Evolutionary conservation across 805 yeast species (phyloP).

Genomic region (Candida schatavii): DNA sequence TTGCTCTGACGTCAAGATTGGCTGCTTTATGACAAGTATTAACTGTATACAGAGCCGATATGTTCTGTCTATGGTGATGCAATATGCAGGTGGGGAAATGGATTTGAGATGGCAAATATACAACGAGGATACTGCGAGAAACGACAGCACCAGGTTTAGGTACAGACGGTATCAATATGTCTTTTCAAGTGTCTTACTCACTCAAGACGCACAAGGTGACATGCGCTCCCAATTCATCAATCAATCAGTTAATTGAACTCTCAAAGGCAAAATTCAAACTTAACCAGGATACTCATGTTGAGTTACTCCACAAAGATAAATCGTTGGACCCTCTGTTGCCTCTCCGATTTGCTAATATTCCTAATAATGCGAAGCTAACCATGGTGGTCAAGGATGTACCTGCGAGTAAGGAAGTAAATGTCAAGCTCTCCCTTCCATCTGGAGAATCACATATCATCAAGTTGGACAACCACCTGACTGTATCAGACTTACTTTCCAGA

Average conservation of each 20-base stretch:
- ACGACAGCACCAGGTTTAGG: no score
- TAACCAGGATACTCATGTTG: constrained; percentile 8
- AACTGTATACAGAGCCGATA: no score
- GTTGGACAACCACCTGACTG: constrained; percentile 10
- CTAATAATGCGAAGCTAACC: constrained; percentile 32
- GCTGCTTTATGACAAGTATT: no score
- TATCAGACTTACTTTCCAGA: constrained; percentile 18
- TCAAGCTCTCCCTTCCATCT: constrained; percentile 13
- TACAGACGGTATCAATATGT: no score
- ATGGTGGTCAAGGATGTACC: not conserved
- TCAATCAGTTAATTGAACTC: constrained; percentile 23
- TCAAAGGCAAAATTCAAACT: constrained; percentile 27
- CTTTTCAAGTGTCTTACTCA: constrained; percentile 25
- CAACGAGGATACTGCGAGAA: no score
- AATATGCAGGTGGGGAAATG: no score
- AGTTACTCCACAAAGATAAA: constrained; percentile 25
- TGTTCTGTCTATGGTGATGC: no score
- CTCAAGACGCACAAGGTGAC: constrained; percentile 25
- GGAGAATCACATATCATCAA: constrained; percentile 8
- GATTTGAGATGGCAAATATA: no score
- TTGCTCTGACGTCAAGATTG: no score
- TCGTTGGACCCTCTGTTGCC: constrained; percentile 30
- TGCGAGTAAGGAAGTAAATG: constrained; percentile 11
- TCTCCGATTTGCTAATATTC: constrained; percentile 28
- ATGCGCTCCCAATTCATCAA: constrained; percentile 21